These are phyloP conservation scores for Erigeron canadensis DNA, from an alignment of 129 eudicot genomes.

Conservation along the genomic window DNA sequence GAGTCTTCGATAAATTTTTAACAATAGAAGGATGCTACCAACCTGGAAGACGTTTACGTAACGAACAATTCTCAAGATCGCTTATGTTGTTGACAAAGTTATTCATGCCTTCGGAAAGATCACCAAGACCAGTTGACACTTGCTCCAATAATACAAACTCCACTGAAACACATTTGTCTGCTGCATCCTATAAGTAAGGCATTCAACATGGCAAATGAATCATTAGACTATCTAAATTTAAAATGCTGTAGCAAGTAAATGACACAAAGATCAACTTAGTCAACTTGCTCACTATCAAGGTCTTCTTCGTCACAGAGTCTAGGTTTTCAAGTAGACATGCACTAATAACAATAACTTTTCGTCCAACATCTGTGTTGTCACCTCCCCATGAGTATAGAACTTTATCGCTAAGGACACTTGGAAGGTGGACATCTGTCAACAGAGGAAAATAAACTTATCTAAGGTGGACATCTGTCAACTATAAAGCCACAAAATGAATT, in stretches of 20 bases:
- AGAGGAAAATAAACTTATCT: not conserved
- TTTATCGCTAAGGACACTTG: conserved; percentile 65
- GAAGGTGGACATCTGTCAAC: conserved; percentile 54
- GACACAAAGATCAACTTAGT: conserved; percentile 12
- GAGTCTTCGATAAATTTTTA: not conserved
- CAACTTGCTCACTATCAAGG: conserved; percentile 55
- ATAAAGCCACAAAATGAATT: not conserved
- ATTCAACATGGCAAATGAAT: not conserved
- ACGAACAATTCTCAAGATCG: conserved; percentile 88
- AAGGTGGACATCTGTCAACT: conserved; percentile 46
- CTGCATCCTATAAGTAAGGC: conserved; percentile 58
- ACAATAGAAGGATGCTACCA: conserved; percentile 11
- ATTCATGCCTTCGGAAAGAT: conserved; percentile 51
- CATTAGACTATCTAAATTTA: conserved; percentile 7
- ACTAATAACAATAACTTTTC: conserved; percentile 68
- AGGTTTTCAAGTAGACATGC: conserved; percentile 48
- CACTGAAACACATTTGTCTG: conserved; percentile 73
- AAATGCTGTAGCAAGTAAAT: conserved; percentile 12
- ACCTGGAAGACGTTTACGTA: conserved; percentile 66
- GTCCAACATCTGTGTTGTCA: conserved; percentile 56
- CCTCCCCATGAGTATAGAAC: conserved; percentile 65
- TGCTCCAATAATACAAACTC: conserved; percentile 72
- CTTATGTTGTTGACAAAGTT: conserved; percentile 57
- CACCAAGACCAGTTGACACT: conserved; percentile 44
- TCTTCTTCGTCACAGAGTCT: conserved; percentile 52